Conservation (phyloP, 306 rosid genomes). For the Acacia melanoxylon region DNA sequence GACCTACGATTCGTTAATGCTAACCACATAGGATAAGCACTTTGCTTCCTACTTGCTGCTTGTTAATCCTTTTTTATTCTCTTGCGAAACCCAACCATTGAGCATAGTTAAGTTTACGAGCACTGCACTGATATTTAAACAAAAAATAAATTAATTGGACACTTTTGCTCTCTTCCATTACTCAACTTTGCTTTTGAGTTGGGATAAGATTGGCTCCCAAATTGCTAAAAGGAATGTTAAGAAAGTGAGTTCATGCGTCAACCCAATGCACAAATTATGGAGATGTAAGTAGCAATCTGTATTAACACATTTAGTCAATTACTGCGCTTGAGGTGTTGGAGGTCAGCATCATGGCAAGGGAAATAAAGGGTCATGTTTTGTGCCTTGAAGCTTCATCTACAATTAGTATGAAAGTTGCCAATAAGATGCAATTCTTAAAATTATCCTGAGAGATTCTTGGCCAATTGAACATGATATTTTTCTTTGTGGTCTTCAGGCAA, state of each 20-base stretch:
- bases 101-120: not conserved
- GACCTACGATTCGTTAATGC: constrained; percentile 44
- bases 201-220: not conserved
- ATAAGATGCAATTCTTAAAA: not conserved
- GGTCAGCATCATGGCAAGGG: constrained; percentile 18
- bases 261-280: not conserved
- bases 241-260: not conserved
- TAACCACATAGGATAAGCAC: constrained; percentile 26
- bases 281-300: not conserved
- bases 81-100: not conserved
- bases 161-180: not conserved
- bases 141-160: not conserved
- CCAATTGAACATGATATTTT: constrained; percentile 7
- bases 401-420: constrained; percentile 1
- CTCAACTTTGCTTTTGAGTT: not conserved
- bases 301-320: constrained; percentile 12
- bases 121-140: not conserved
- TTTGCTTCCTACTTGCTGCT: not conserved
- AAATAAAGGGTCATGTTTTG: constrained; percentile 17
- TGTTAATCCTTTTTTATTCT: not conserved
- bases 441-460: not conserved
- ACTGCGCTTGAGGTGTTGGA: constrained; percentile 20
- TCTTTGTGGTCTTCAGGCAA: constrained; percentile 1
- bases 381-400: not conserved
- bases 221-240: not conserved